Evolutionary conservation across 352 stramenopile genomes (phyloP), one percentile per base, ranked within the genome.

Genomic region (Globisporangium ultimum): DNA sequence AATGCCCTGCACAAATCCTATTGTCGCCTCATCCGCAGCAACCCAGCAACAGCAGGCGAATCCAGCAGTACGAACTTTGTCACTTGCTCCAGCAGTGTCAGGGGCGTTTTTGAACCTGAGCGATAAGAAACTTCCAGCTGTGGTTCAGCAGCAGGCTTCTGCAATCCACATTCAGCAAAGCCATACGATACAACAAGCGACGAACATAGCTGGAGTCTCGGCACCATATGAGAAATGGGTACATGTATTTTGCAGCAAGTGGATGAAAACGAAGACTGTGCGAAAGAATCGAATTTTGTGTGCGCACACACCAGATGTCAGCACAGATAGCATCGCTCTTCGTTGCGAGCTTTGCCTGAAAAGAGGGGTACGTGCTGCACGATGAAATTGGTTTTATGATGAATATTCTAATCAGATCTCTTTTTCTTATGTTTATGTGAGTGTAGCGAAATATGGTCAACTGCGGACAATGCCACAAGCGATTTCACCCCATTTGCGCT

Each of bases 161-260:
- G 50, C 38, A 8, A 10, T 12, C 8, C n/a, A 55, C 15, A 17
- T 41, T 21, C 50, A 58, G 14, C 43, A 49, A 15, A 10, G 2
- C 12, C 49, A 52, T 22, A 18, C 40, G 17, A 18, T 47, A 49
- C 52, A 58, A 10, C 46, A 36, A 47, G 54, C 38, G 34, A 45
- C 54, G 17, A 38, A 13, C 11, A 32, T 40, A n/a, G 15, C 49
- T 40, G 45, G 49, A 9, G 9, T 32, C 11, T 17, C 40, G 43
- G 24, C 24, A 5, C 50, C 48, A 41, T 70, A 63, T 32, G 77
- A 64, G 53, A 79, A 71, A 61, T 94, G 84, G 84, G 82, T 92
- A 15, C 84, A 94, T 51, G 75, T 88, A 9, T 83, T 91, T 21
- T 94, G 84, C 55, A 64, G 75, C 50, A 91, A 91, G 54, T 89